These are phyloP conservation scores for Lactarius trivialis DNA, from an alignment of 768 basidiomycete genomes.

Conservation along the genomic window DNA sequence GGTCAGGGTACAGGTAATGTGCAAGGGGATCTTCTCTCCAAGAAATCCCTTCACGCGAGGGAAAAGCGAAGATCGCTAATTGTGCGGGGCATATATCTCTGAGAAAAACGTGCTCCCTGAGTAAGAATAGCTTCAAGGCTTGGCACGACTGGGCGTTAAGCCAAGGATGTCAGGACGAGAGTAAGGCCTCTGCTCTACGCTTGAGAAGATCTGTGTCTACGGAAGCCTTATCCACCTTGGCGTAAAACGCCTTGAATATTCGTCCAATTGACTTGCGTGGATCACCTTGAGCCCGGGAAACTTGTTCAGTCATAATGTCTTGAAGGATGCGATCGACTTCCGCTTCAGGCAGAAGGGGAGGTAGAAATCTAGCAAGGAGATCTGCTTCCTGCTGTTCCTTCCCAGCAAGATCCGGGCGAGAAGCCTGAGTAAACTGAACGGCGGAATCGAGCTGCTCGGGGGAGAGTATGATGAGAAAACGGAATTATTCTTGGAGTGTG, in stretches of 20 bases:
- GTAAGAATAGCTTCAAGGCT: background rate
- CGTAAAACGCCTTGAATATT: constrained; percentile 60
- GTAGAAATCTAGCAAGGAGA: constrained; percentile 49
- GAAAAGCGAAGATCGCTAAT: background rate
- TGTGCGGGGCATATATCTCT: background rate
- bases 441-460: constrained; percentile 50
- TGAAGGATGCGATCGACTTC: constrained; percentile 50
- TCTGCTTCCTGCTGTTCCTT: constrained; percentile 54
- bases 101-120: background rate
- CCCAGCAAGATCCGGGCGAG: constrained; percentile 58
- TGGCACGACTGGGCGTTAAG: background rate
- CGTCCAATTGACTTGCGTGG: constrained; percentile 37
- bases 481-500: background rate
- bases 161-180: constrained; percentile 22
- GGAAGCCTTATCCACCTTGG: constrained; percentile 48
- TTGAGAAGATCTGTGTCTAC: constrained; percentile 57
- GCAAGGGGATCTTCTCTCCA: background rate
- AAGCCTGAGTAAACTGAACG: constrained; percentile 46
- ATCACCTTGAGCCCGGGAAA: constrained; percentile 27
- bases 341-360: constrained; percentile 48
- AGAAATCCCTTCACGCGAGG: background rate
- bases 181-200: constrained; percentile 39
- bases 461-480: background rate
- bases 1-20: background rate
- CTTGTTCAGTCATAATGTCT: constrained; percentile 33